Base-by-base conservation (phyloP, 2,329 filamentous ascomycete genomes). In the Neofusicoccum sp. region DNA sequence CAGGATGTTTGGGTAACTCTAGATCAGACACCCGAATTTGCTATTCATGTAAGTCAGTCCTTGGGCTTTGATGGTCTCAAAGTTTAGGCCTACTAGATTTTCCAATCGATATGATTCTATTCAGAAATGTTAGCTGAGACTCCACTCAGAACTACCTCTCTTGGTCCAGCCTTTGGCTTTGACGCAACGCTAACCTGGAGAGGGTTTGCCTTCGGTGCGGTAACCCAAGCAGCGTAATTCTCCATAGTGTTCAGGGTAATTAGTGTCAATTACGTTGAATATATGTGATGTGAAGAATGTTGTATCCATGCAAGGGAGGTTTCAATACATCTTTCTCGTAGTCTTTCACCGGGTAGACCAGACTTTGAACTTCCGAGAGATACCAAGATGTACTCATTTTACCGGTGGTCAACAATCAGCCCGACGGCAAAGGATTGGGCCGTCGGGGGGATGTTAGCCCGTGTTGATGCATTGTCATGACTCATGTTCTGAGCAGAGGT, bases 1-100 rank as follows among this genome's bases (percentile, higher is more conserved):
- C 6, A 78, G 66, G 29, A 78, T 67, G 22, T 67, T 68, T 1
- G 76, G 76, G 65, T 71, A 78, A 6, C 36, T 28, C 28, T 48
- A 6, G 31, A 60, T 1, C 29, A 48, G 14, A 11, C 47, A 14
- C 3, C 43, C 56, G 16, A 45, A 45, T n/a, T 45, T 41, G 5
- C 9, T 64, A 22, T 8, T 31, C 6, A 12, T 6, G 54, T 58
- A 16, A 58, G 54, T 22, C n/a, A 22, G n/a, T 12, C 22, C 4
- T 4, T 1, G 41, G n/a, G 1, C 7, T 2, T 7, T 59, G 34
- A 5, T 45, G 2, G 14, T 4, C 6, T 7, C 8, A 52, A 29
- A n/a, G 9, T 7, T 43, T 4, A 14, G 8, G 22, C 29, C 2
- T 29, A 52, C 43, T 68, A 62, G 14, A 66, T 62, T 47, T 58